Conservation (phyloP, 495 filamentous ascomycete genomes). For the Melanomma pulvis-pyrius region DNA sequence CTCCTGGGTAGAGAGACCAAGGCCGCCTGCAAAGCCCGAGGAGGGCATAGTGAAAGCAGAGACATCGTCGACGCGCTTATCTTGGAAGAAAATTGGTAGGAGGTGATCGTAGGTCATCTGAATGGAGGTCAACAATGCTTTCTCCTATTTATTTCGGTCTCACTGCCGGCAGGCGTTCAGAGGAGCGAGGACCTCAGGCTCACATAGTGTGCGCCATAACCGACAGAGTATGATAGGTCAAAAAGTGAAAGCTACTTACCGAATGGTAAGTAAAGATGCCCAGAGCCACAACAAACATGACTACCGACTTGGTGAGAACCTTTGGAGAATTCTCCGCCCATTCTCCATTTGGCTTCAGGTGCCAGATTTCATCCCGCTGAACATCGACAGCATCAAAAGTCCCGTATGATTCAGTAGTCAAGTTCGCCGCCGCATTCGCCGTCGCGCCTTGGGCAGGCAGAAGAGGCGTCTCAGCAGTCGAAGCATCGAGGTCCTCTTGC, state of each 20-base stretch:
- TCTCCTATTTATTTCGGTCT: not conserved
- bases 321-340: slow-evolving; percentile 39
- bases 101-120: slow-evolving; percentile 83
- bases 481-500: slow-evolving; percentile 55
- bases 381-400: slow-evolving; percentile 67
- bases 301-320: slow-evolving; percentile 66
- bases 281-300: slow-evolving; percentile 70
- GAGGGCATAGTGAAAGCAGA: slow-evolving; percentile 30
- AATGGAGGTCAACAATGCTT: not conserved
- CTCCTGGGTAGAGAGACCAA: slow-evolving; percentile 71
- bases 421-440: slow-evolving; percentile 68
- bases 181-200: not conserved
- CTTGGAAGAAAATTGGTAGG: slow-evolving; percentile 81
- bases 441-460: slow-evolving; percentile 72
- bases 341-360: slow-evolving; percentile 50
- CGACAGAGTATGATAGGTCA: not conserved
- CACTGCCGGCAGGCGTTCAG: not conserved
- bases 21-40: slow-evolving; percentile 65
- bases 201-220: not conserved
- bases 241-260: slow-evolving; percentile 12
- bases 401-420: slow-evolving; percentile 76
- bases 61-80: slow-evolving; percentile 52
- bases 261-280: slow-evolving; percentile 86
- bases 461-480: slow-evolving; percentile 67
- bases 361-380: slow-evolving; percentile 54